phyloP scores from a whole-genome alignment of 768 basidiomycete genomes.

The Lactarius deliciosus region DNA sequence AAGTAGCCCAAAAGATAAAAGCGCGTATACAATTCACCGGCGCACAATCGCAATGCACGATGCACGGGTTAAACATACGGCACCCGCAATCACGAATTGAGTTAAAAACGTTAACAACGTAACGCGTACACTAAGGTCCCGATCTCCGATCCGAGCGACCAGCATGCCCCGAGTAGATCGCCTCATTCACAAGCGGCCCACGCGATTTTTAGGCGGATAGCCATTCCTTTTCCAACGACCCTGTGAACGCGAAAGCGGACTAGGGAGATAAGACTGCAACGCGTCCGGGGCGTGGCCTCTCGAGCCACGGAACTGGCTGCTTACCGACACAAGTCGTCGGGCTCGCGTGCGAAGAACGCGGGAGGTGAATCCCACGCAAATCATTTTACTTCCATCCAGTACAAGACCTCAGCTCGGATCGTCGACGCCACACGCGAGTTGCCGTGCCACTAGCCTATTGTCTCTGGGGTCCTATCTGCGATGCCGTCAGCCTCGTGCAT shows the following conservation, averaged over 20 bases:
- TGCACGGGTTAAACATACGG: conserved; percentile 3
- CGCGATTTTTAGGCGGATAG: conserved; percentile 1
- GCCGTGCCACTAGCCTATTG: conserved; percentile 2
- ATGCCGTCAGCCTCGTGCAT: background rate
- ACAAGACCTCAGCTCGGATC: background rate
- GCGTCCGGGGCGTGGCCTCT: conserved; percentile 8
- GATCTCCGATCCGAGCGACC: conserved; percentile 14
- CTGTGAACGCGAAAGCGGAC: conserved; percentile 7
- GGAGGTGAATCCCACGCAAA: conserved; percentile 12
- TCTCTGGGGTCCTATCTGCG: conserved; percentile 3
- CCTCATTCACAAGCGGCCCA: background rate
- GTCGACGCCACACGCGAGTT: conserved; percentile 22
- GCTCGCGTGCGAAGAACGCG: conserved; percentile 12
- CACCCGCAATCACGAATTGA: background rate
- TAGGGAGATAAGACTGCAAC: conserved; percentile 15
- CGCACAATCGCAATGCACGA: conserved; percentile 13
- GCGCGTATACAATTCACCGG: background rate
- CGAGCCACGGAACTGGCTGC: conserved; percentile 5
- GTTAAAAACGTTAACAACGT: conserved; percentile 22
- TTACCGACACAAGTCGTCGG: conserved; percentile 8
- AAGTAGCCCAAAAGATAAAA: conserved; percentile 9
- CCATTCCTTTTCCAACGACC: background rate
- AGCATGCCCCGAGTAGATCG: background rate
- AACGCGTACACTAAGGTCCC: background rate
- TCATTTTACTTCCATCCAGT: conserved; percentile 11